Percentiles rank a stretch among this genome's conserved stretches.
phyloP scores from a whole-genome alignment of 768 basidiomycete genomes.

The Lactarius evosmus region DNA sequence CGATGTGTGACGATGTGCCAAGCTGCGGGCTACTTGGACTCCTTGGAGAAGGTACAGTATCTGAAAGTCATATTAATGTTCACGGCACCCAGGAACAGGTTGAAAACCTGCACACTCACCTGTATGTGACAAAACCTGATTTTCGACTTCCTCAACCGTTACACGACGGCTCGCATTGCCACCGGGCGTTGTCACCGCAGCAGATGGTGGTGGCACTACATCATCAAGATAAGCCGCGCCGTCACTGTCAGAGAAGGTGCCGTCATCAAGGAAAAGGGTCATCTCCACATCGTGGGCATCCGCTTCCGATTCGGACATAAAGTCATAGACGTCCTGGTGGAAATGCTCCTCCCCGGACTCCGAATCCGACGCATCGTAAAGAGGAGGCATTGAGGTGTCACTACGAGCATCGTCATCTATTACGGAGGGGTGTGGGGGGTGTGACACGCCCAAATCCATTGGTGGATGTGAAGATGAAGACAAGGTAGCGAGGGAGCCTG shows the following conservation, averaged over 20 bases:
- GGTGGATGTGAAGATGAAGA: not conserved
- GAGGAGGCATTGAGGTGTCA: constrained; percentile 24
- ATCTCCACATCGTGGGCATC: constrained; percentile 29
- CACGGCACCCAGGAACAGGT: not conserved
- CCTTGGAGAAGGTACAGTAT: not conserved
- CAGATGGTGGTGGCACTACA: not conserved
- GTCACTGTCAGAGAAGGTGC: constrained; percentile 11
- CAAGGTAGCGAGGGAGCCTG: not conserved
- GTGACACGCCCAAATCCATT: not conserved
- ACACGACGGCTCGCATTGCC: constrained; percentile 8
- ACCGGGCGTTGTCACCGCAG: not conserved
- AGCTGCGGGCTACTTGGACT: not conserved
- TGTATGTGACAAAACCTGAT: constrained; percentile 6
- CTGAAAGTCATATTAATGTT: constrained; percentile 5
- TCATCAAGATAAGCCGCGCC: not conserved
- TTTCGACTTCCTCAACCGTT: constrained; percentile 22
- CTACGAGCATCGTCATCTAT: constrained; percentile 21
- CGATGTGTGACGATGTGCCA: not conserved
- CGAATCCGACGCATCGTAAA: constrained; percentile 21
- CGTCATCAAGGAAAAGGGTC: constrained; percentile 18
- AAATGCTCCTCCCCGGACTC: constrained; percentile 19
- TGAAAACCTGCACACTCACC: constrained; percentile 11
- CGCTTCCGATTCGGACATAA: constrained; percentile 22
- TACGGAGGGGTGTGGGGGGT: not conserved
- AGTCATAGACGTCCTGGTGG: constrained; percentile 7